A percentile compares a stretch with the other conserved stretches of the same genome.
Conservation (phyloP, 805 yeast genomes). For the Nematodospora valgi region DNA sequence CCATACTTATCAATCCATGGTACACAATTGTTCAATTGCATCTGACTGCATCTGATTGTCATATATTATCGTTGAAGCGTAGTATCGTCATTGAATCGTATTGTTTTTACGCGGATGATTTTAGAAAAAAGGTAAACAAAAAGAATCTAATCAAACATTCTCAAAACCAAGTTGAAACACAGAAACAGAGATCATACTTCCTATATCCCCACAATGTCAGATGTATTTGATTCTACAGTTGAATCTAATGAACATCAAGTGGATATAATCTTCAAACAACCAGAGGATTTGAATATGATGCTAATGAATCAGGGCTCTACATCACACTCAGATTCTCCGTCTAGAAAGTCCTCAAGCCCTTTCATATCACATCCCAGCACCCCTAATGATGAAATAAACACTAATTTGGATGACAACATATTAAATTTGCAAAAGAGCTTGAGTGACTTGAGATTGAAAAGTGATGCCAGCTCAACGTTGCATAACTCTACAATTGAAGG, state of each 20-base stretch:
- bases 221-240: slow-evolving; percentile 2
- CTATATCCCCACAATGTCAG: too few relatives aligned
- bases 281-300: slow-evolving; percentile 4
- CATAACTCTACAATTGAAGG: slow-evolving; percentile 6
- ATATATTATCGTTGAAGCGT: too few relatives aligned
- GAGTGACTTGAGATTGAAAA: slow-evolving; percentile 10
- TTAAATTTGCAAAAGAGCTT: slow-evolving; percentile 12
- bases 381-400: slow-evolving; percentile 3
- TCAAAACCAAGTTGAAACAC: background rate
- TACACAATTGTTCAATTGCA: too few relatives aligned
- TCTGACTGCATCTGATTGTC: too few relatives aligned
- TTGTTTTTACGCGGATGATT: too few relatives aligned
- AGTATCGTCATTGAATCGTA: too few relatives aligned
- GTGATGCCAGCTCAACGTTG: background rate
- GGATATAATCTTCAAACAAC: slow-evolving; percentile 4
- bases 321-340: too few relatives aligned
- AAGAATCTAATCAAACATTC: background rate
- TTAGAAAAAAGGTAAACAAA: background rate
- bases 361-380: slow-evolving; percentile 18
- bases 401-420: slow-evolving; percentile 13
- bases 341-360: slow-evolving; percentile 15
- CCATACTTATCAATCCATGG: too few relatives aligned
- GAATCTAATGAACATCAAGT: background rate
- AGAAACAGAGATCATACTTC: too few relatives aligned
- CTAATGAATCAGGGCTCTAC: background rate